Evolutionary conservation across 331 rosid species (phyloP).

Genomic region (Quercus lobata): DNA sequence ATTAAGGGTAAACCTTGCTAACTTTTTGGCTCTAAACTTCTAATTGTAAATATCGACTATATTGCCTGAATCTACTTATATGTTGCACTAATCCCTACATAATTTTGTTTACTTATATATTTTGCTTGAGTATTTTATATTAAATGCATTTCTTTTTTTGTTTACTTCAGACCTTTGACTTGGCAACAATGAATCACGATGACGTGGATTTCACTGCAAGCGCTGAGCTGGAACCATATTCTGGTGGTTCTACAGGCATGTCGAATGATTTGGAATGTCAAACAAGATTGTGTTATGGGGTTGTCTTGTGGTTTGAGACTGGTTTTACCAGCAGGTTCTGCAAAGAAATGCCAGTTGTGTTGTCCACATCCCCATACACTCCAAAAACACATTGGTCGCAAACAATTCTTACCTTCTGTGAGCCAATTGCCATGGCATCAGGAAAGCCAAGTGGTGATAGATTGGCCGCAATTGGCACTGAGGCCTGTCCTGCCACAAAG

Average conservation of each 20-base stretch:
- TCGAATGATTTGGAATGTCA: constrained; percentile 21
- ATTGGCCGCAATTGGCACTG: constrained; percentile 52
- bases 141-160: constrained; percentile 1
- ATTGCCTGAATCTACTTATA: not conserved
- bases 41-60: not conserved
- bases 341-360: constrained; percentile 57
- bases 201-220: constrained; percentile 85
- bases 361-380: constrained; percentile 78
- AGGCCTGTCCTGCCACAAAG: constrained; percentile 49
- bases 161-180: constrained; percentile 60
- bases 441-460: constrained; percentile 14
- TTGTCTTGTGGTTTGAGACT: constrained; percentile 89
- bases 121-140: not conserved
- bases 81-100: not conserved
- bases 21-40: not conserved
- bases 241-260: constrained; percentile 10
- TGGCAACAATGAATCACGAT: constrained; percentile 75
- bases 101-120: not conserved
- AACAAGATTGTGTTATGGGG: constrained; percentile 64
- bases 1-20: not conserved
- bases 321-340: constrained; percentile 86
- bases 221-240: constrained; percentile 59
- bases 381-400: constrained; percentile 86
- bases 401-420: constrained; percentile 75
- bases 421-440: constrained; percentile 65